Evolutionary conservation across 2,329 filamentous ascomycete genomes (phyloP).

Genomic region (Capronia americana): DNA sequence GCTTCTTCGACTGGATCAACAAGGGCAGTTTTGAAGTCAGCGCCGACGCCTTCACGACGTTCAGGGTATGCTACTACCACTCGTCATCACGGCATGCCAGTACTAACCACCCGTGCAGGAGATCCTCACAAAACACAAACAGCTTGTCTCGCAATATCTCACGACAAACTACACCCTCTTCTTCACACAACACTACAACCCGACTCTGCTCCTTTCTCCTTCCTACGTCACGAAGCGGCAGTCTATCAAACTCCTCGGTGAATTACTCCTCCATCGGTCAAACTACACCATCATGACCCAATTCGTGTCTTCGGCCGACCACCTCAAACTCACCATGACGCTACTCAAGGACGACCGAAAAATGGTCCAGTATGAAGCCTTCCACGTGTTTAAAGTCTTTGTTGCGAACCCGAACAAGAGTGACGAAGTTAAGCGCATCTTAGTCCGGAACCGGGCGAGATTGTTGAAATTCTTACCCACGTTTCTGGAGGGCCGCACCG

Average conservation of each 20-base stretch:
- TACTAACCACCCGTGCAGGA: constrained; percentile 64
- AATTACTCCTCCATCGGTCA: constrained; percentile 89
- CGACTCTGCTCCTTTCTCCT: constrained; percentile 83
- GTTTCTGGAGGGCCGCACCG: constrained; percentile 92
- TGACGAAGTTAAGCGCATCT: constrained; percentile 90
- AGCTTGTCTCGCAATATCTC: constrained; percentile 85
- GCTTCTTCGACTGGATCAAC: constrained; percentile 97
- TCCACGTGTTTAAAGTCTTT: constrained; percentile 99
- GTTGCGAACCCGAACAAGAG: constrained; percentile 98
- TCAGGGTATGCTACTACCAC: constrained; percentile 68
- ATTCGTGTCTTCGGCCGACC: constrained; percentile 93
- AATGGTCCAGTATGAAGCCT: constrained; percentile 99
- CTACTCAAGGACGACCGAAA: constrained; percentile 91
- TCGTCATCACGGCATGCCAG: not conserved
- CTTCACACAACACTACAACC: constrained; percentile 75
- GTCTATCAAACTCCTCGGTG: constrained; percentile 94
- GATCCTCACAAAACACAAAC: constrained; percentile 91
- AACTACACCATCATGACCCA: constrained; percentile 99
- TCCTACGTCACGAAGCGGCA: constrained; percentile 98
- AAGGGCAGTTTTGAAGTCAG: constrained; percentile 95
- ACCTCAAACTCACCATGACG: constrained; percentile 99
- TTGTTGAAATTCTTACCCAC: constrained; percentile 86
- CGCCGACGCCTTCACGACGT: constrained; percentile 96
- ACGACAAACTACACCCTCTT: constrained; percentile 90
- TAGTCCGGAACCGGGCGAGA: constrained; percentile 94